Base-by-base conservation (phyloP, 2,329 filamentous ascomycete species). In the Talaromyces sp. region DNA sequence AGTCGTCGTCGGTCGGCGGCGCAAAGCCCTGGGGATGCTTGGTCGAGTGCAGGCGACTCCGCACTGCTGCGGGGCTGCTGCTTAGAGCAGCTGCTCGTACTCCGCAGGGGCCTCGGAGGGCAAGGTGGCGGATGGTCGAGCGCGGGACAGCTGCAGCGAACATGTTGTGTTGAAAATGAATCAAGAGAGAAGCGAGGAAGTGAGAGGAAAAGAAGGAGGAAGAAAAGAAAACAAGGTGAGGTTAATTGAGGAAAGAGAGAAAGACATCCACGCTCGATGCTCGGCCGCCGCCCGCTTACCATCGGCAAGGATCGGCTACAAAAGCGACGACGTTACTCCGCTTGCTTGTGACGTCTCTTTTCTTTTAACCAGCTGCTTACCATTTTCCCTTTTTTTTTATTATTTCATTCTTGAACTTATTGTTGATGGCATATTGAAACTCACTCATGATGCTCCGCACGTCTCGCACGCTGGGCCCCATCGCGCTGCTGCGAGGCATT, bases 1-100 rank as follows among this genome's bases (percentile, higher is more conserved):
- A 83, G 61, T 96, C 92, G 62, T 87, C 83, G 52, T 85, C 79
- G 0, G 89, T 83, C 0, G 92, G 92, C 10, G 87, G 82, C 3
- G 77, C 78, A 72, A 90, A 90, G 67, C 83, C 83, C 60, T 81
- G 80, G 3, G 88, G 87, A 70, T 90, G 88, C 73, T 90, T 91
- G 4, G 61, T 63, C 27, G 61, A 63, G 53, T 60, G 61, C 33
- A 27, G 31, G 12, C 61, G 61, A 30, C 33, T 59, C 50, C 28
- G 50, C 50, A 53, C 28, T 53, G 54, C 56, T 47, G 57, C 56
- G 52, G 61, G 52, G 28, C 12, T n/a, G 61, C 56, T 42, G 33
- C 56, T 34, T 51, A 59, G 56, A 50, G 57, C 31, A 50, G 57
- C 31, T 56, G 30, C 42, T 47, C 44, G 44, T 52, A 55, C 60